Conservation (phyloP, 495 filamentous ascomycete genomes). For the Podospora pseudocomata region DNA sequence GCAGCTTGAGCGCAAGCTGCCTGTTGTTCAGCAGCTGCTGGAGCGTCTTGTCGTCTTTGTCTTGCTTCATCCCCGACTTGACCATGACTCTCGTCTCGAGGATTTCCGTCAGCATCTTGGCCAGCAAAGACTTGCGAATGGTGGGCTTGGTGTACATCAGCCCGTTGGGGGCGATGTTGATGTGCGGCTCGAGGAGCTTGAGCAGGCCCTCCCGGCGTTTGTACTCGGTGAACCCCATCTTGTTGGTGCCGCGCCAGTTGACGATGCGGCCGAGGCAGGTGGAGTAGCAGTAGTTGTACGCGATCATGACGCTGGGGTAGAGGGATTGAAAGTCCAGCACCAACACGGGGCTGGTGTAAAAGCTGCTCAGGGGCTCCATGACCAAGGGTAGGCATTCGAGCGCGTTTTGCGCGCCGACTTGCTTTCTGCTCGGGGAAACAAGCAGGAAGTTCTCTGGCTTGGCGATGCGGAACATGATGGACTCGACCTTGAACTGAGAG, state of each 20-base stretch:
- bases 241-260: slow-evolving; percentile 83
- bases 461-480: slow-evolving; percentile 96
- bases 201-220: slow-evolving; percentile 68
- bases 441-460: slow-evolving; percentile 94
- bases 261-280: slow-evolving; percentile 86
- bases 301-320: slow-evolving; percentile 98
- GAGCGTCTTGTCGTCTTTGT: slow-evolving; percentile 83
- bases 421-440: slow-evolving; percentile 82
- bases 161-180: slow-evolving; percentile 94
- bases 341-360: slow-evolving; percentile 84
- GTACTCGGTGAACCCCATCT: slow-evolving; percentile 91
- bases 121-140: slow-evolving; percentile 83
- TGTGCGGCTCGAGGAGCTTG: slow-evolving; percentile 73
- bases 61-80: slow-evolving; percentile 92
- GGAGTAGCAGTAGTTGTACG: slow-evolving; percentile 99
- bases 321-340: slow-evolving; percentile 95
- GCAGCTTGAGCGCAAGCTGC: slow-evolving; percentile 92
- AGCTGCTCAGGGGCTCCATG: slow-evolving; percentile 95
- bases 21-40: slow-evolving; percentile 90
- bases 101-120: slow-evolving; percentile 95
- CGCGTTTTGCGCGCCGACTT: slow-evolving; percentile 91
- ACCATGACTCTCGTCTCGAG: slow-evolving; percentile 98
- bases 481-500: slow-evolving; percentile 97
- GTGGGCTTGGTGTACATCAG: slow-evolving; percentile 89
- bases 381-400: slow-evolving; percentile 92